phyloP scores from a whole-genome alignment of 306 rosid species.

The Malus sieversii region DNA sequence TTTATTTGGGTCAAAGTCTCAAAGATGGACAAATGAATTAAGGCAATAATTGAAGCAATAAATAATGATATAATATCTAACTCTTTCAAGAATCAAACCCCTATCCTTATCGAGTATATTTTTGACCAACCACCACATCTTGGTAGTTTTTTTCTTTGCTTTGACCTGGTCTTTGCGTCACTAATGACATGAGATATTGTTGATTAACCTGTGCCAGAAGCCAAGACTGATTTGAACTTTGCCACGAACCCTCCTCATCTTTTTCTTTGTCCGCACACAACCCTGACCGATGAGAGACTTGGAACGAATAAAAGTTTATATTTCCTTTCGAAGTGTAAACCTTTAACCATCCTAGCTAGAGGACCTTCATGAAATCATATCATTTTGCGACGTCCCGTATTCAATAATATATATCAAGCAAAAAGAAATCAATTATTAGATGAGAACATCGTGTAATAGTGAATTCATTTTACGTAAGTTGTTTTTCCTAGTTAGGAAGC shows the following conservation, averaged over 20 bases:
- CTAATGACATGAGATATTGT: not conserved
- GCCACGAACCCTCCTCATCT: not conserved
- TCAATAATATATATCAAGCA: too few species aligned
- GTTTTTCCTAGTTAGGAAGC: too few species aligned
- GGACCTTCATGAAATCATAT: too few species aligned
- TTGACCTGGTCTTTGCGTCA: constrained; percentile 9
- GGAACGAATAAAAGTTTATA: not conserved
- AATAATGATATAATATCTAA: not conserved
- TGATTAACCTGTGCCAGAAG: not conserved
- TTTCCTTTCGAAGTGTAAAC: not conserved
- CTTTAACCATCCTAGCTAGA: not conserved
- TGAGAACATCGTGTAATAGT: too few species aligned
- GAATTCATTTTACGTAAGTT: too few species aligned
- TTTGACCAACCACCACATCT: not conserved
- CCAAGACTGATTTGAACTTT: not conserved
- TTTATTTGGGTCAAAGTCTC: not conserved
- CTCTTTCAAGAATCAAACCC: not conserved
- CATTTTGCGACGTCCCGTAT: too few species aligned
- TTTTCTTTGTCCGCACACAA: not conserved
- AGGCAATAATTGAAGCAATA: not conserved
- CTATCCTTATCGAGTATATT: not conserved
- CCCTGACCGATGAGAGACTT: not conserved
- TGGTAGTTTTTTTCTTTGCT: not conserved
- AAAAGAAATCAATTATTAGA: too few species aligned
- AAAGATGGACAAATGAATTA: not conserved